Conservation (phyloP, 495 filamentous ascomycete species). For the Pyrenopolyporus hunteri region DNA sequence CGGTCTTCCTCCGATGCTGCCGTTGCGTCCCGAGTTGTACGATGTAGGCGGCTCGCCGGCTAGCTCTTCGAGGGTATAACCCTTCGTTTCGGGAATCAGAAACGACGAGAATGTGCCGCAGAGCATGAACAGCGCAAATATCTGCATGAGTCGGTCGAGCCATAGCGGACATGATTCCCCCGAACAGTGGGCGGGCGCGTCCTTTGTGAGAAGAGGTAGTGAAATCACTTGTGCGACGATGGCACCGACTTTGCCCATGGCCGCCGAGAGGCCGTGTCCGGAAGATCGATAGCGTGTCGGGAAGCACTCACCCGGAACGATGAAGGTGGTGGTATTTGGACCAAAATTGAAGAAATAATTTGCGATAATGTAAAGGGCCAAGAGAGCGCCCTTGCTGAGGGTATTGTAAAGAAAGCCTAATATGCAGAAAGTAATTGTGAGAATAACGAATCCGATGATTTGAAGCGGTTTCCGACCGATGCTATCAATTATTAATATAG, state of each 20-base stretch:
- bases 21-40: conserved; percentile 46
- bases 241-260: conserved; percentile 80
- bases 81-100: conserved; percentile 78
- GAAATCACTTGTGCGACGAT: conserved; percentile 65
- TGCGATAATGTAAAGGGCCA: conserved; percentile 79
- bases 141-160: conserved; percentile 80
- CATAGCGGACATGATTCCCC: conserved; percentile 59
- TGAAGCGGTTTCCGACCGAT: conserved; percentile 84
- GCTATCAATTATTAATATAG: conserved; percentile 71
- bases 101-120: conserved; percentile 67
- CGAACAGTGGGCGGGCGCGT: conserved; percentile 48
- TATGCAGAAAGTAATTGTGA: conserved; percentile 72
- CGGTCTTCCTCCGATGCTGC: conserved; percentile 36
- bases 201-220: conserved; percentile 54
- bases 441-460: conserved; percentile 72
- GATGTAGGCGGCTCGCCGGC: conserved; percentile 52
- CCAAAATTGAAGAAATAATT: conserved; percentile 75
- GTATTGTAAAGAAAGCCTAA: conserved; percentile 73
- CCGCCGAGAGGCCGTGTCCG: conserved; percentile 84
- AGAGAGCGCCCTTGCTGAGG: conserved; percentile 57
- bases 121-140: conserved; percentile 80
- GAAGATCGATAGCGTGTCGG: conserved; percentile 86
- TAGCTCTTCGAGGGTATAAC: conserved; percentile 65
- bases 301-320: conserved; percentile 89
- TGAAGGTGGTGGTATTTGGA: conserved; percentile 88